Conservation (phyloP, 2,329 filamentous ascomycete genomes). For the Coniochaeta pulveracea region DNA sequence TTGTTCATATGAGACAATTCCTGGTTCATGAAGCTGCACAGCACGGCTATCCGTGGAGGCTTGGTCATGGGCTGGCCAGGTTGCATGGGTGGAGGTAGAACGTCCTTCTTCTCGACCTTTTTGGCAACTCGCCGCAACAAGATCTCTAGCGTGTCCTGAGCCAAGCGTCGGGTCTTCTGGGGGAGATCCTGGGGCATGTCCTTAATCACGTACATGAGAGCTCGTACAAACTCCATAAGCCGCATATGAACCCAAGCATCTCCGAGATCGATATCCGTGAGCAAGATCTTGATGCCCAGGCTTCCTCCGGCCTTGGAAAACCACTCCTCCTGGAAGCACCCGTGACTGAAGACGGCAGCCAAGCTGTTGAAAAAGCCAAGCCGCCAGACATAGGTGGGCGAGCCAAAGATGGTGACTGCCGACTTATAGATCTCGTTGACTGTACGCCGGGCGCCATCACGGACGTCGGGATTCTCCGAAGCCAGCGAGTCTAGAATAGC, state of each 20-base stretch:
- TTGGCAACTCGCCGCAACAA: slow-evolving; percentile 71
- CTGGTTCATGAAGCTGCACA: slow-evolving; percentile 76
- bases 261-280: slow-evolving; percentile 74
- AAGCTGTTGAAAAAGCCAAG: slow-evolving; percentile 80
- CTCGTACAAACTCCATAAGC: slow-evolving; percentile 78
- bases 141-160: slow-evolving; percentile 72
- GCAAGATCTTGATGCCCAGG: slow-evolving; percentile 77
- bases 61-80: slow-evolving; percentile 32
- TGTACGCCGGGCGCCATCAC: slow-evolving; percentile 70
- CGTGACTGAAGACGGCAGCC: slow-evolving; percentile 78
- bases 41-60: slow-evolving; percentile 53
- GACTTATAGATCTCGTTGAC: slow-evolving; percentile 71
- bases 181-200: slow-evolving; percentile 93
- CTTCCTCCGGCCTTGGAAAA: slow-evolving; percentile 93
- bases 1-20: slow-evolving; percentile 94
- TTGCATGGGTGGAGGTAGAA: slow-evolving; percentile 28
- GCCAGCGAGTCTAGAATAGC: slow-evolving; percentile 84
- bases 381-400: slow-evolving; percentile 56
- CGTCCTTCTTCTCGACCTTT: slow-evolving; percentile 68
- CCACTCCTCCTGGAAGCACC: slow-evolving; percentile 97
- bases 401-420: slow-evolving; percentile 68
- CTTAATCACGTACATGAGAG: slow-evolving; percentile 95
- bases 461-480: slow-evolving; percentile 69
- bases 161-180: slow-evolving; percentile 73
- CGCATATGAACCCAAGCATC: slow-evolving; percentile 73